phyloP scores from a whole-genome alignment of 805 yeast genomes.

The Monosporozyma aquatica region DNA sequence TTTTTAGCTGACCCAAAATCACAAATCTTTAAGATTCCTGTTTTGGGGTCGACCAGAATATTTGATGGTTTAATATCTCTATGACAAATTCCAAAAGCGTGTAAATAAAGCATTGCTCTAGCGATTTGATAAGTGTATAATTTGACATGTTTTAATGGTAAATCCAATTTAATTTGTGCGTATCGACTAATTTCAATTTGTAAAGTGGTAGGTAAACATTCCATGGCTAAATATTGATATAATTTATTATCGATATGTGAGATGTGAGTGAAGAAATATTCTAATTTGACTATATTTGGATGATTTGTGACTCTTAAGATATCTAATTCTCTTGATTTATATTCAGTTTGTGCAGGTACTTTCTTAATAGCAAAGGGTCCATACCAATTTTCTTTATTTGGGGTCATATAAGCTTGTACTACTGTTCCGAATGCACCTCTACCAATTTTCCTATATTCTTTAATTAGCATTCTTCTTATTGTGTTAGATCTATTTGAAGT shows the following conservation, averaged over 20 bases:
- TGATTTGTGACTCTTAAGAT: constrained; percentile 66
- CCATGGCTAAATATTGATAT: constrained; percentile 80
- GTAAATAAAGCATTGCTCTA: constrained; percentile 74
- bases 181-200: constrained; percentile 68
- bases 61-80: constrained; percentile 81
- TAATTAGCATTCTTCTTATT: constrained; percentile 54
- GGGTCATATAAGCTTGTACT: constrained; percentile 54
- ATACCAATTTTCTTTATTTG: constrained; percentile 41
- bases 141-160: constrained; percentile 67
- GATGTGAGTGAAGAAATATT: constrained; percentile 62
- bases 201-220: constrained; percentile 72
- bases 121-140: constrained; percentile 73
- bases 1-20: constrained; percentile 83
- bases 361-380: constrained; percentile 82
- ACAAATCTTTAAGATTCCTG: constrained; percentile 62
- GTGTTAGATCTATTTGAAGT: constrained; percentile 48
- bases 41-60: constrained; percentile 63
- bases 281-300: constrained; percentile 66
- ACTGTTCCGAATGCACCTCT: constrained; percentile 86
- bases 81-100: constrained; percentile 72
- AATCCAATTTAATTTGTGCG: constrained; percentile 47
- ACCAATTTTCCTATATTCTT: constrained; percentile 67
- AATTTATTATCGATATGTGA: constrained; percentile 54
- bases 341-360: constrained; percentile 82
- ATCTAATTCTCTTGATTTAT: constrained; percentile 73